phyloP scores from a whole-genome alignment of 306 rosid genomes.

The Ormosia semicastrata region DNA sequence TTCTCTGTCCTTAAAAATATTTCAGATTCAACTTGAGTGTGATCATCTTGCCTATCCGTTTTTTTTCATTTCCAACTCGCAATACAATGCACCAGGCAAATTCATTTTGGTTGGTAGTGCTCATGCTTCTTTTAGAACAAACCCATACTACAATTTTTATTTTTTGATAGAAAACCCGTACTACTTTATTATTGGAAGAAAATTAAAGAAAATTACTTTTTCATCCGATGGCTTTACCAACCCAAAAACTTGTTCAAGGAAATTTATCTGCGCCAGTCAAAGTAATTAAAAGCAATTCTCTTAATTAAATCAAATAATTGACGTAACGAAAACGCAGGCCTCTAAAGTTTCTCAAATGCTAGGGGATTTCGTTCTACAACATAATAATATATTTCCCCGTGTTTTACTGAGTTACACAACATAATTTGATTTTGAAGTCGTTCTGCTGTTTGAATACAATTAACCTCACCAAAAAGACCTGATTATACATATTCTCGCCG shows the following conservation, averaged over 20 bases:
- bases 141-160: background rate
- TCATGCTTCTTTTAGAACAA: background rate
- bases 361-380: background rate
- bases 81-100: background rate
- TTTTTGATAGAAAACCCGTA: too few species aligned
- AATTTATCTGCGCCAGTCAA: background rate
- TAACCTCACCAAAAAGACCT: background rate
- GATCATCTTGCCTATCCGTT: conserved; percentile 24
- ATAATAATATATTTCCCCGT: background rate
- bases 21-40: conserved; percentile 34
- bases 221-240: too few species aligned
- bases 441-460: conserved; percentile 1
- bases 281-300: background rate
- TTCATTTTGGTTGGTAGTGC: conserved; percentile 14
- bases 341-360: background rate
- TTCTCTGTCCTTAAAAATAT: background rate
- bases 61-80: background rate
- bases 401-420: background rate
- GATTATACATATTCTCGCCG: conserved; percentile 5
- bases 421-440: background rate
- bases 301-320: background rate
- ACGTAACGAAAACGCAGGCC: background rate
- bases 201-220: background rate
- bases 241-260: background rate
- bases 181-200: too few species aligned